These are phyloP conservation scores for Starmerella scarabaei DNA, from an alignment of 805 yeast species.

Conservation along the genomic window DNA sequence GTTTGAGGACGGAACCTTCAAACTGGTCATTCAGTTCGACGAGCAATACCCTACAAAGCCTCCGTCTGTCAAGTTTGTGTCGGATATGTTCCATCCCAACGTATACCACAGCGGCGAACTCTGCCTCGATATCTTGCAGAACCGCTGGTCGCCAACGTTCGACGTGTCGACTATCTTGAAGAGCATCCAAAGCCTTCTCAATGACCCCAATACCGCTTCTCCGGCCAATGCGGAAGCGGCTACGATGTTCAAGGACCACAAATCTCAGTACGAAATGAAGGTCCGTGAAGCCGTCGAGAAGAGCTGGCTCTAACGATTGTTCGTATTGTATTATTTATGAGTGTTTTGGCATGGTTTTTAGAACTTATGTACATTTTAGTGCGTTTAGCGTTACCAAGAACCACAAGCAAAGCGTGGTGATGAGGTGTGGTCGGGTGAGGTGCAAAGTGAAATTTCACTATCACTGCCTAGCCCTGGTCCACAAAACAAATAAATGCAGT, in stretches of 20 bases:
- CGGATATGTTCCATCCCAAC: conserved; percentile 96
- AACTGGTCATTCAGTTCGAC: conserved; percentile 73
- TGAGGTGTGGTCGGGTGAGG: no score
- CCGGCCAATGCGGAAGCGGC: conserved; percentile 99
- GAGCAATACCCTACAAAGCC: conserved; percentile 98
- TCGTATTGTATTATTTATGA: no score
- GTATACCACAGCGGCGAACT: conserved; percentile 92
- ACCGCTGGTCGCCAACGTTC: conserved; percentile 97
- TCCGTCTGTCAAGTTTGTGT: conserved; percentile 77
- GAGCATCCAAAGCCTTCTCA: conserved; percentile 70
- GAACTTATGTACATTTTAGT: no score
- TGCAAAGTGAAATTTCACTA: no score
- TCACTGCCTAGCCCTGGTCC: no score
- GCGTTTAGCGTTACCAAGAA: no score
- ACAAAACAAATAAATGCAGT: no score
- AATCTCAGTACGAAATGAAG: conserved; percentile 78
- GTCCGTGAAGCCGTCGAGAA: conserved; percentile 86
- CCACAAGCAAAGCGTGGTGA: no score
- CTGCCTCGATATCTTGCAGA: conserved; percentile 89
- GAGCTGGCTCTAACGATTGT: conserved; percentile 21
- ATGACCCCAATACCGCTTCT: conserved; percentile 91
- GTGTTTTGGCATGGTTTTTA: no score
- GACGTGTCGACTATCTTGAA: conserved; percentile 93
- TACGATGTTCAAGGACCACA: conserved; percentile 83
- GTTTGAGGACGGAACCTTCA: conserved; percentile 93